Evolutionary conservation across 1,284 basidiomycete genomes (phyloP).

Genomic region (Volvariella volvacea): DNA sequence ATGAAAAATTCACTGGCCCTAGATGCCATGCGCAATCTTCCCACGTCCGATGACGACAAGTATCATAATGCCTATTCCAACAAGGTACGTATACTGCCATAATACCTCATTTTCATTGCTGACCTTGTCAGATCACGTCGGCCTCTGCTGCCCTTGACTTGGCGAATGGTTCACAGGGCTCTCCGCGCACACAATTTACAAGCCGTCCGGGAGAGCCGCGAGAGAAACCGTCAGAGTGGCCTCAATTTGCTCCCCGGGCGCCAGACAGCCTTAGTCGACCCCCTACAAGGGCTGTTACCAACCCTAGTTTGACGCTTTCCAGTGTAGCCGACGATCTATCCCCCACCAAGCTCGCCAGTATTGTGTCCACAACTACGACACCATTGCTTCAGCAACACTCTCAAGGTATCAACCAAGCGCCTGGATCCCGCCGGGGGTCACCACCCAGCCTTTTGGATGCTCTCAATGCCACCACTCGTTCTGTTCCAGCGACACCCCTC

Average conservation of each 20-base stretch:
- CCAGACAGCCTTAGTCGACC: slow-evolving; percentile 49
- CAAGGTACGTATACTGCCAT: slow-evolving; percentile 47
- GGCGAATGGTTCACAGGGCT: slow-evolving; percentile 81
- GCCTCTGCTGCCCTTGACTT: slow-evolving; percentile 90
- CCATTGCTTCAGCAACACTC: slow-evolving; percentile 58
- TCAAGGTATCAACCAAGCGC: slow-evolving; percentile 36
- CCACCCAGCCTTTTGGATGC: slow-evolving; percentile 57
- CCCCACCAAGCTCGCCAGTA: slow-evolving; percentile 34
- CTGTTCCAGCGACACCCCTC: slow-evolving; percentile 71
- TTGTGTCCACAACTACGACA: slow-evolving; percentile 52
- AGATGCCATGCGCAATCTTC: slow-evolving; percentile 90
- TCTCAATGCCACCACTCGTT: slow-evolving; percentile 57
- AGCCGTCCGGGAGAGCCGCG: slow-evolving; percentile 49
- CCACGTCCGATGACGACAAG: slow-evolving; percentile 90
- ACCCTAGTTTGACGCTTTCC: slow-evolving; percentile 60
- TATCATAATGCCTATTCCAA: slow-evolving; percentile 52
- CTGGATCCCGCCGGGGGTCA: slow-evolving; percentile 63
- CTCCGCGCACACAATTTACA: slow-evolving; percentile 56
- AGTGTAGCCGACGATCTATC: slow-evolving; percentile 44
- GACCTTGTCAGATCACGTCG: slow-evolving; percentile 59
- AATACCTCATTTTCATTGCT: slow-evolving; percentile 9
- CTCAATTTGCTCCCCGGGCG: slow-evolving; percentile 69
- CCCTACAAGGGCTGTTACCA: slow-evolving; percentile 65
- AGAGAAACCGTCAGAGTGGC: slow-evolving; percentile 89
- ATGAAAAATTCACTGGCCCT: slow-evolving; percentile 15